Evolutionary conservation across 306 rosid genomes (phyloP).

Genomic region (Pueraria montana): DNA sequence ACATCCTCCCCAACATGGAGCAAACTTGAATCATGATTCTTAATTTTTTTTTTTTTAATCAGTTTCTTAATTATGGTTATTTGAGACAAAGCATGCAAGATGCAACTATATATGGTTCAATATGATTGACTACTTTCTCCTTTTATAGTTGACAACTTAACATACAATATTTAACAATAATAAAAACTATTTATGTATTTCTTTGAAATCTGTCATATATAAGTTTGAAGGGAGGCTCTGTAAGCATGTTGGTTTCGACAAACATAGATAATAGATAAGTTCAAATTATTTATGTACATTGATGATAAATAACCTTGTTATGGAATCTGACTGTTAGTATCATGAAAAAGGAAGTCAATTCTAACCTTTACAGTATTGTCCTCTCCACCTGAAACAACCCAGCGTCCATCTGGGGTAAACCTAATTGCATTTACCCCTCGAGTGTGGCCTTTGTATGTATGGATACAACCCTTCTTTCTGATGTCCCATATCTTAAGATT

Average conservation of each 20-base stretch:
- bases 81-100: neutral
- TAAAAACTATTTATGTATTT: conserved; percentile 16
- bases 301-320: conserved; percentile 22
- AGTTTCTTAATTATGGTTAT: neutral
- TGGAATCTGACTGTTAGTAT: neutral
- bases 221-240: conserved; percentile 10
- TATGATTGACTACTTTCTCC: conserved; percentile 29
- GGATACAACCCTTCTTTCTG: conserved; percentile 98
- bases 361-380: conserved; percentile 98
- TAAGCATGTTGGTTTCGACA: conserved; percentile 24
- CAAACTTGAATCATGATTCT: conserved; percentile 3
- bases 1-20: conserved; percentile 19
- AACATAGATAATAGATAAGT: conserved; percentile 34
- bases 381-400: conserved; percentile 99
- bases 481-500: conserved; percentile 99
- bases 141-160: neutral
- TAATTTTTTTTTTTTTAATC: neutral
- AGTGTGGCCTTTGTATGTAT: conserved; percentile 99
- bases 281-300: conserved; percentile 24
- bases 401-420: conserved; percentile 99
- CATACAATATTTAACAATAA: neutral
- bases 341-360: conserved; percentile 44
- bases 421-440: conserved; percentile 98
- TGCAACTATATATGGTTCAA: neutral
- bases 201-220: conserved; percentile 19